A percentile compares a stretch with the other conserved stretches of the same genome.
Evolutionary conservation across 495 filamentous ascomycete species (phyloP).

Genomic region (Hypoxylon intermedium): DNA sequence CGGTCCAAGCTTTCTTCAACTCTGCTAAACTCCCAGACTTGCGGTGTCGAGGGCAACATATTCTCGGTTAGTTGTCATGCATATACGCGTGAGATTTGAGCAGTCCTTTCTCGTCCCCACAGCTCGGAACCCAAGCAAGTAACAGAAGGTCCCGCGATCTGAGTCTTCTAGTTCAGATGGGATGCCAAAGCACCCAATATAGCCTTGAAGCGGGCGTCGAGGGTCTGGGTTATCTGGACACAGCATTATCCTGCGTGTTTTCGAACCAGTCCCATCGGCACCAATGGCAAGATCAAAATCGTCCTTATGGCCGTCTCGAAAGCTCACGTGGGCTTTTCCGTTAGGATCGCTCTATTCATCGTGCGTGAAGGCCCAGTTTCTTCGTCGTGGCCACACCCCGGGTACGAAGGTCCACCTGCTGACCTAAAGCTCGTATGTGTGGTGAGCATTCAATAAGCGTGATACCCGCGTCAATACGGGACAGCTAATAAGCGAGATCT

Average conservation of each 20-base stretch:
- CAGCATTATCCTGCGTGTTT: conserved; percentile 49
- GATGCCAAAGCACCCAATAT: conserved; percentile 52
- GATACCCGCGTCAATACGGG: too few relatives aligned
- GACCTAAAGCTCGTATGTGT: too few relatives aligned
- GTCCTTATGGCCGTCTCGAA: conserved; percentile 44
- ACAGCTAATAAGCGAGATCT: too few relatives aligned
- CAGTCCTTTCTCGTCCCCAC: conserved; percentile 43
- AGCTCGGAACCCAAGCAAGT: conserved; percentile 26
- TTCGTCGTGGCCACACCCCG: too few relatives aligned
- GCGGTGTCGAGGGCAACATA: conserved; percentile 24
- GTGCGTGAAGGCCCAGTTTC: conserved; percentile 21
- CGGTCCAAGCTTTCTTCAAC: conserved; percentile 13
- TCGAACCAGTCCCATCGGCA: conserved; percentile 58
- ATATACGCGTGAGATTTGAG: conserved; percentile 37
- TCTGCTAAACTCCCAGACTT: conserved; percentile 20
- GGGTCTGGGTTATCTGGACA: conserved; percentile 31
- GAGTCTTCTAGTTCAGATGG: conserved; percentile 35
- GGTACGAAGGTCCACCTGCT: too few relatives aligned
- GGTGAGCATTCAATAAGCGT: too few relatives aligned
- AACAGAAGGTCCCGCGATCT: conserved; percentile 20
- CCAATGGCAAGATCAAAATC: conserved; percentile 59
- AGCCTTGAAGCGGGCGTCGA: conserved; percentile 38
- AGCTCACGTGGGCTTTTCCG: conserved; percentile 45
- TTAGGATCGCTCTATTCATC: conserved; percentile 33
- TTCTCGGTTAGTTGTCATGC: conserved; percentile 38